A percentile compares a stretch with the other conserved stretches of the same genome.
These are phyloP conservation scores for Poa annua DNA, from an alignment of 176 grass and related monocot genomes.

Conservation along the genomic window DNA sequence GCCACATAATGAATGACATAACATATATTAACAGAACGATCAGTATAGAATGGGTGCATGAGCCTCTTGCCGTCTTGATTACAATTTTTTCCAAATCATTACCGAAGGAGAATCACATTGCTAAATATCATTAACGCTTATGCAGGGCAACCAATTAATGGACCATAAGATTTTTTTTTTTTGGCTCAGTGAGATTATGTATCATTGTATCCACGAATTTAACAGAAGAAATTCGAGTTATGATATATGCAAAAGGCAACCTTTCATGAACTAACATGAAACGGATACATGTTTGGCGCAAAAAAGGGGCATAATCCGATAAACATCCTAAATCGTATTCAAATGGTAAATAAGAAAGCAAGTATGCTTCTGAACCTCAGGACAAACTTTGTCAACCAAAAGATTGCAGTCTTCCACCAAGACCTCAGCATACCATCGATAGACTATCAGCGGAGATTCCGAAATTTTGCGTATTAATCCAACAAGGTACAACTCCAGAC, in stretches of 20 bases:
- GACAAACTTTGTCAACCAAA: neutral
- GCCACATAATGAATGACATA: neutral
- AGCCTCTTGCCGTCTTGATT: neutral
- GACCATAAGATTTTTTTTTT: neutral
- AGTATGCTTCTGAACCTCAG: neutral
- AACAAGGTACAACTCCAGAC: neutral
- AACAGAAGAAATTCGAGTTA: neutral
- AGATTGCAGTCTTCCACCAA: neutral
- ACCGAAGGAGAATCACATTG: neutral
- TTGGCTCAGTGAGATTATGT: neutral
- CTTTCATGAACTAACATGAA: constrained; percentile 1
- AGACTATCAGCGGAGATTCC: neutral
- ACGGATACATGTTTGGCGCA: neutral
- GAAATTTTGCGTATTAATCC: neutral
- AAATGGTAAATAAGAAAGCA: constrained; percentile 14
- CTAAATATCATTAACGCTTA: neutral
- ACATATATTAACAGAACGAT: neutral
- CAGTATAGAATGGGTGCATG: neutral
- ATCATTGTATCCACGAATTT: neutral
- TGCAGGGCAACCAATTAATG: neutral
- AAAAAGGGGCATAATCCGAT: neutral
- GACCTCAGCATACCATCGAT: neutral
- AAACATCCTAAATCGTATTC: neutral
- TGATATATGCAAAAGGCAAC: constrained; percentile 3
- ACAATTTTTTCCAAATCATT: neutral